Base-by-base conservation (phyloP, 805 yeast genomes). In the Myxozyma kluyveri region DNA sequence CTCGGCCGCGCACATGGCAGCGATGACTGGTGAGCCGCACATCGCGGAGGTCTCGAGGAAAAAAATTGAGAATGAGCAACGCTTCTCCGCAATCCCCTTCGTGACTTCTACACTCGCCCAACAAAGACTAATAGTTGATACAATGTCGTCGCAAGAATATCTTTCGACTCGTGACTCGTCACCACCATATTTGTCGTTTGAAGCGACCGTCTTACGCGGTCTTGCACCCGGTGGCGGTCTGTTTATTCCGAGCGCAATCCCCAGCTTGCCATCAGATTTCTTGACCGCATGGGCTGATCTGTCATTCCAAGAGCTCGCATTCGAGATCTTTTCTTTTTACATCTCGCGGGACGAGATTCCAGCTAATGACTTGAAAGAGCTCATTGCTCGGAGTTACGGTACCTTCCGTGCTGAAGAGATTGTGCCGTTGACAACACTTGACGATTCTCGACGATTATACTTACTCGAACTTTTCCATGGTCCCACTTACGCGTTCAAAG, bases 401-500 rank as follows among this genome's bases (percentile, higher is more conserved):
- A 88, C 97, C 29, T 93, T 93, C 78, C 83, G 97, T 70, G 70
- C 84, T n/a, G 66, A 74, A 5, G 86, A 86, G n/a, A 88, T 93
- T 45, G 90, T 99, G 18, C 99, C 99, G 23, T 70, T 89, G 44
- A 69, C 70, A 37, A 67, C 72, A 37, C 75, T 84, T 47, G 78
- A 86, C 54, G 82, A 83, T 60, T 73, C 74, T 41, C 65, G 73
- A 51, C 74, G 79, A 44, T 72, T 91, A 55, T 84, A 87, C 67
- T 72, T 93, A 50, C 76, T 93, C 65, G 99, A 93, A 72, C 77
- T 93, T 54, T 93, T 93, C 82, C 99, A 93, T 67, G 99, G 99
- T 33, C 99, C 99, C 59, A 93, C 99, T 3, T 93, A 91, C 67
- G 99, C 99, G 14, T 93, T 93, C 77, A 93, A 93, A 72, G 99